Percentiles rank a stretch among this genome's conserved stretches.
Evolutionary conservation across 148 eudicot species (phyloP).

Genomic region (Dysphania ambrosioides): DNA sequence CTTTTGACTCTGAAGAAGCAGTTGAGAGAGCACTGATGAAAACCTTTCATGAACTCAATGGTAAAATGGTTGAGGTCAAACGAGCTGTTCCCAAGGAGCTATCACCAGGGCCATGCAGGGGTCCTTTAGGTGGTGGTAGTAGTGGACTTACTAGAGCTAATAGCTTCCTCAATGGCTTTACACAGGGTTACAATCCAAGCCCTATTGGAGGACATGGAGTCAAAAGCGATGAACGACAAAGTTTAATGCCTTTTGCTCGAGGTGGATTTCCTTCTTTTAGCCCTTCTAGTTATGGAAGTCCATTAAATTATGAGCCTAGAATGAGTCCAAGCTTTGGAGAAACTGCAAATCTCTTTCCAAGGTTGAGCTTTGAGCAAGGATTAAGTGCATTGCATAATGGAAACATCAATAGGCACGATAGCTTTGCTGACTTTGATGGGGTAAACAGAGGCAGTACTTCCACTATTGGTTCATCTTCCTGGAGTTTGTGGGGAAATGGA

Average conservation of each 20-base stretch:
- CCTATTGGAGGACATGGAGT: constrained; percentile 61
- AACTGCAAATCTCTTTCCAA: constrained; percentile 41
- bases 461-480: constrained; percentile 37
- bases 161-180: constrained; percentile 61
- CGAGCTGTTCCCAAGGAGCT: constrained; percentile 92
- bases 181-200: constrained; percentile 55
- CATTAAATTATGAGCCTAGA: constrained; percentile 56
- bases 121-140: constrained; percentile 47
- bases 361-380: constrained; percentile 54
- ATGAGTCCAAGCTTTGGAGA: constrained; percentile 48
- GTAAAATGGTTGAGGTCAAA: constrained; percentile 97
- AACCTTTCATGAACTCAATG: constrained; percentile 89
- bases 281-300: constrained; percentile 46
- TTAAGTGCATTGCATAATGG: constrained; percentile 39
- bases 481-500: constrained; percentile 76
- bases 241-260: constrained; percentile 57
- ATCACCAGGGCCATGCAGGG: constrained; percentile 71
- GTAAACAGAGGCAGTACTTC: constrained; percentile 47
- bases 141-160: constrained; percentile 55
- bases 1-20: constrained; percentile 90
- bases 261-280: constrained; percentile 64
- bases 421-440: constrained; percentile 49
- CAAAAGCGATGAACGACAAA: constrained; percentile 66
- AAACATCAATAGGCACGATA: constrained; percentile 45
- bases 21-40: constrained; percentile 72